phyloP scores from a whole-genome alignment of 768 basidiomycete species.

The Lyophyllum atratum region DNA sequence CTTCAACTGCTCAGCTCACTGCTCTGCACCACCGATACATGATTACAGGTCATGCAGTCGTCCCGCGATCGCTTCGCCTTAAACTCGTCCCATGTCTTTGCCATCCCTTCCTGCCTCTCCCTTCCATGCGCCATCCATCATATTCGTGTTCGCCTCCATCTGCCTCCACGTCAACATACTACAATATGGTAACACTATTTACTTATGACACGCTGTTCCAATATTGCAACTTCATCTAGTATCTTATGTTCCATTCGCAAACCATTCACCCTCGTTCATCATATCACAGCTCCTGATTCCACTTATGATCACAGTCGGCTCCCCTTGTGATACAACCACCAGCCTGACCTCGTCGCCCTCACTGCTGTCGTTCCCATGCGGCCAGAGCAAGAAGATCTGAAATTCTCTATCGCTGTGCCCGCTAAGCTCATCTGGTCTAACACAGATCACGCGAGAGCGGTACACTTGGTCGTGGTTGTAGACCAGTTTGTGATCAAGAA shows the following conservation, averaged over 20 bases:
- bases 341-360: not conserved
- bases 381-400: slow-evolving; percentile 4
- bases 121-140: too few relatives aligned
- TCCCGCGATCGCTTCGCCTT: too few relatives aligned
- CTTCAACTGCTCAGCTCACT: too few relatives aligned
- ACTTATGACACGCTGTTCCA: too few relatives aligned
- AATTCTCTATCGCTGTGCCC: not conserved
- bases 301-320: not conserved
- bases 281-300: slow-evolving; percentile 1
- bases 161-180: too few relatives aligned
- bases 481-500: slow-evolving; percentile 1
- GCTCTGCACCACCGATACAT: too few relatives aligned
- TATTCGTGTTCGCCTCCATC: too few relatives aligned
- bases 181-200: too few relatives aligned
- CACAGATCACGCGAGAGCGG: slow-evolving; percentile 3
- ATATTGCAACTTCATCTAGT: too few relatives aligned
- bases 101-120: too few relatives aligned
- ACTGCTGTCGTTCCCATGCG: not conserved
- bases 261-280: slow-evolving; percentile 8
- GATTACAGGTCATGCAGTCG: too few relatives aligned
- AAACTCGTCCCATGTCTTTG: too few relatives aligned
- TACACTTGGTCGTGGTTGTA: not conserved
- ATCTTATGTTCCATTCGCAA: not conserved
- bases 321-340: slow-evolving; percentile 1
- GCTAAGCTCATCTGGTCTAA: slow-evolving; percentile 2